Evolutionary conservation across 495 filamentous ascomycete species (phyloP).

Genomic region (Pseudomonodictys pantanalensis): DNA sequence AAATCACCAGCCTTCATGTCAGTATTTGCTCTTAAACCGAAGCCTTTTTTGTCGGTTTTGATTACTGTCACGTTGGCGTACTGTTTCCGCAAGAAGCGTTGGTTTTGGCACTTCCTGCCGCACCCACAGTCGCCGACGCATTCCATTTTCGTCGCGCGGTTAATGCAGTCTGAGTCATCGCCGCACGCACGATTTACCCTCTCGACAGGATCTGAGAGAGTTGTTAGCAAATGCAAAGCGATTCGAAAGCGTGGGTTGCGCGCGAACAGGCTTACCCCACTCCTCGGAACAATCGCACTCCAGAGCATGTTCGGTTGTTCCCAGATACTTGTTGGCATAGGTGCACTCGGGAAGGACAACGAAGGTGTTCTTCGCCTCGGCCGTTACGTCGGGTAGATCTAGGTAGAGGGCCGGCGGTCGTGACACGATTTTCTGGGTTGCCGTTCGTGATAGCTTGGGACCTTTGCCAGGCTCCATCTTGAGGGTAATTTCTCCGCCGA

Average conservation of each 20-base stretch:
- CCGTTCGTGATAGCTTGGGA: slow-evolving; percentile 70
- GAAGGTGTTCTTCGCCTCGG: slow-evolving; percentile 73
- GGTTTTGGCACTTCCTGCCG: slow-evolving; percentile 84
- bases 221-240: slow-evolving; percentile 25
- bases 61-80: slow-evolving; percentile 92
- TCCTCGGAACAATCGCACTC: slow-evolving; percentile 95
- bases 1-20: slow-evolving; percentile 79
- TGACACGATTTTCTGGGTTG: slow-evolving; percentile 64
- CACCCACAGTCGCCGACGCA: slow-evolving; percentile 85
- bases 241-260: slow-evolving; percentile 18
- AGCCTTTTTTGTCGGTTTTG: slow-evolving; percentile 96
- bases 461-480: slow-evolving; percentile 66
- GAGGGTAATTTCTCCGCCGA: slow-evolving; percentile 59
- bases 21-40: slow-evolving; percentile 77
- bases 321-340: slow-evolving; percentile 86
- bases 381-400: slow-evolving; percentile 69
- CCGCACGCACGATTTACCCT: slow-evolving; percentile 80
- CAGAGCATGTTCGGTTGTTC: slow-evolving; percentile 85
- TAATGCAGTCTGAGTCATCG: slow-evolving; percentile 98
- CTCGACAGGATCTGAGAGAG: slow-evolving; percentile 55
- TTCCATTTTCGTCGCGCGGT: slow-evolving; percentile 96
- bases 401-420: slow-evolving; percentile 63
- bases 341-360: slow-evolving; percentile 75
- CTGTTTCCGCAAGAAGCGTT: slow-evolving; percentile 86
- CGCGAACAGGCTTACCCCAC: slow-evolving; percentile 71